Conservation (phyloP, 805 yeast species). For the Candida pseudofarinosa region DNA sequence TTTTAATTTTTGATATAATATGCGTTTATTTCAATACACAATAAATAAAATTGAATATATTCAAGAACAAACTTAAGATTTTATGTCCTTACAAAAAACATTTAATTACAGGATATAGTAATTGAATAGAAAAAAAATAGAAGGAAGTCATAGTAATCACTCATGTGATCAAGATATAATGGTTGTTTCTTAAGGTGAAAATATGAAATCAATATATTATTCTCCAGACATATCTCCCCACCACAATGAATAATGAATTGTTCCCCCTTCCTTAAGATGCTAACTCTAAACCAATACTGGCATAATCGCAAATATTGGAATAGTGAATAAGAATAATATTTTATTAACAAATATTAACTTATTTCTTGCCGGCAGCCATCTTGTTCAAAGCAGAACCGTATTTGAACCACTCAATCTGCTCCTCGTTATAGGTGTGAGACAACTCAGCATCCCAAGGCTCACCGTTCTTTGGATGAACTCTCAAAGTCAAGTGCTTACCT, state of each 20-base stretch:
- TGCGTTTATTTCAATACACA: not conserved
- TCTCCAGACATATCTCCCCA: too few relatives aligned
- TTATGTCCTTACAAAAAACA: not conserved
- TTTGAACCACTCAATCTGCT: conserved; percentile 99
- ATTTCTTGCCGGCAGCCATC: conserved; percentile 51
- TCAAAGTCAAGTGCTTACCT: conserved; percentile 83
- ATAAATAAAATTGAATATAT: not conserved
- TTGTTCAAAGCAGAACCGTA: conserved; percentile 98
- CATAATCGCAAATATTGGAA: not conserved
- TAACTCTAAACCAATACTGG: not conserved
- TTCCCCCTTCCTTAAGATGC: not conserved
- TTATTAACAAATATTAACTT: not conserved
- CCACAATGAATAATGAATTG: not conserved
- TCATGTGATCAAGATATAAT: not conserved
- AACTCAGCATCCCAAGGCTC: conserved; percentile 84
- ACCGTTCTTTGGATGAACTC: conserved; percentile 59
- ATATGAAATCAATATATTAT: too few relatives aligned
- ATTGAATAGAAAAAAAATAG: not conserved
- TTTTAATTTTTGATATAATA: too few relatives aligned
- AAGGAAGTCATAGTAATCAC: not conserved
- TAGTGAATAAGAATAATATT: not conserved
- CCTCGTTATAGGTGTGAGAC: conserved; percentile 92
- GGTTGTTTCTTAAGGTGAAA: too few relatives aligned
- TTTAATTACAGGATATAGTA: not conserved
- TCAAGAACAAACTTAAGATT: not conserved